Base-by-base conservation (phyloP, 805 yeast species). In the Nematodospora valgi region DNA sequence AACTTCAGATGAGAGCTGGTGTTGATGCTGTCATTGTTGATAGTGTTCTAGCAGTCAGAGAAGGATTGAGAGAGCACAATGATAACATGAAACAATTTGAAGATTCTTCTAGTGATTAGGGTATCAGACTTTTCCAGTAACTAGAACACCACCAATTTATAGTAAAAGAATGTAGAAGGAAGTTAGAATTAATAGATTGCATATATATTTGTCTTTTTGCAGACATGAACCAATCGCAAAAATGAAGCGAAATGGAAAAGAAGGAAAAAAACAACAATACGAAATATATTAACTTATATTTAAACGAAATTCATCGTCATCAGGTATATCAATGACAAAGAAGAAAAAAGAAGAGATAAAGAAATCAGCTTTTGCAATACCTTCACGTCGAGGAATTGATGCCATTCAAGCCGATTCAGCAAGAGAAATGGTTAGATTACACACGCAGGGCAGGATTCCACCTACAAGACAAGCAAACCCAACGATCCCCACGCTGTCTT, bases 1-100 rank as follows among this genome's bases (percentile, higher is more conserved):
- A 78, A 46, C 65, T 84, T 38, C 96, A 91, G 59, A 82, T 91
- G 82, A 79, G 78, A 44, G 89, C 94, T 3, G 98, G 98, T 6
- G 96, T 91, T 9, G 98, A 91, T 68, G 98, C 98, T 0, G 97
- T 91, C n/a, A 91, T 91, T 61, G 97, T 86, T 3, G 98, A 91
- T 59, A 81, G 86, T 37, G 98, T 91, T 2, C 68, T 89, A 51
- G 96, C 96, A 0, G 94, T 89, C n/a, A 72, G 95, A 53, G 82
- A 82, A 48, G 96, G 86, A 6, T 68, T 89, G 42, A 74, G 72
- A 39, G 32, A 32, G n/a, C 35, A 32, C 11, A 32, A 24, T 20
- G 30, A 32, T 15, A 32, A 30, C 17, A 38, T 49, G 28, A 50
- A 45, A 32, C 48, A 41, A n/a, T 32, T 41, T 25, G 56, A 52